A percentile compares a stretch with the other conserved stretches of the same genome.
phyloP scores from a whole-genome alignment of 148 eudicot genomes.

The Rhododendron simsii region DNA sequence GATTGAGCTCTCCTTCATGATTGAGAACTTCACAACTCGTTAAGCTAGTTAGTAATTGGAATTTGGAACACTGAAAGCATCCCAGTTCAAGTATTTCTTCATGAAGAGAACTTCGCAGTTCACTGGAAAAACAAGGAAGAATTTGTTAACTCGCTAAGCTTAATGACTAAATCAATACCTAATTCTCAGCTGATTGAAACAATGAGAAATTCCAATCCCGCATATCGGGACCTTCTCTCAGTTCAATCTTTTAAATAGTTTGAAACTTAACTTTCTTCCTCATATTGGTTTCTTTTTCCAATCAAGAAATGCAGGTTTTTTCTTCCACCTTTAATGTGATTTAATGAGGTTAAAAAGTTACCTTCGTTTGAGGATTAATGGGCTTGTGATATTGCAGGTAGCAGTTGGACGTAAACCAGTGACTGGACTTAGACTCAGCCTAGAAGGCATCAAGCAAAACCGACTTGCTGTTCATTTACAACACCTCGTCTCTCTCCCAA shows the following conservation, averaged over 20 bases:
- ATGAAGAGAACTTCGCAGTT: background rate
- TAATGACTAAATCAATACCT: background rate
- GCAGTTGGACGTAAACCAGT: constrained; percentile 97
- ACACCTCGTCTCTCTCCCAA: constrained; percentile 89
- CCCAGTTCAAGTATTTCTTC: background rate
- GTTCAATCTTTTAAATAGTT: background rate
- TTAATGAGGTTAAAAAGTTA: background rate
- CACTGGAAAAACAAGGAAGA: background rate
- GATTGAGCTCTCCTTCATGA: background rate
- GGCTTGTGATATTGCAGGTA: constrained; percentile 44
- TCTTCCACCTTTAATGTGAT: background rate
- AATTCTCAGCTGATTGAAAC: background rate
- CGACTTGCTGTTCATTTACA: constrained; percentile 85
- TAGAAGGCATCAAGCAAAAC: constrained; percentile 86
- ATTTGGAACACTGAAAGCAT: background rate
- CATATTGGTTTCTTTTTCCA: background rate
- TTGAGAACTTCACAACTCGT: background rate
- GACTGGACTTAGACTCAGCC: constrained; percentile 76
- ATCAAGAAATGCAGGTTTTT: background rate
- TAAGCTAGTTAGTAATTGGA: background rate
- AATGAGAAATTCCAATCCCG: background rate
- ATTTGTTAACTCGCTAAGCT: background rate
- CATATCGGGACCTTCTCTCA: background rate
- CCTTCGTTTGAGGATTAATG: background rate
- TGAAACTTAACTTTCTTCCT: background rate